Evolutionary conservation across 208 protist species (phyloP), one percentile per base, ranked within the genome.

Genomic region (Acanthamoeba divionensis): DNA sequence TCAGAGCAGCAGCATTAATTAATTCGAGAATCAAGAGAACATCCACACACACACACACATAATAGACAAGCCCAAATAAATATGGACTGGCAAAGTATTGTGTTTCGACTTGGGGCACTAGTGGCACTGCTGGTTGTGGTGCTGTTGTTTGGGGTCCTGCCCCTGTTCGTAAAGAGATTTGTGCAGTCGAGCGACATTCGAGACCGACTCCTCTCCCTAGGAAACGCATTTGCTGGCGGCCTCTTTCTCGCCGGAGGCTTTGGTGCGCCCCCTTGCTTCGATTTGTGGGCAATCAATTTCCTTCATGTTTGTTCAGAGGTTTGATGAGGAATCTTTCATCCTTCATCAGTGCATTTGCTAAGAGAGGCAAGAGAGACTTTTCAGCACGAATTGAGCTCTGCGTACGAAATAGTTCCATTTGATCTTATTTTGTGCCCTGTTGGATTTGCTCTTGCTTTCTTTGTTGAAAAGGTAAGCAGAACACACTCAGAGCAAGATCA

Each of bases 341-440:
- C 52, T 57, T 36, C n/a, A n/a, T 47, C 73, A 87, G 79, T 87
- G 1, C 79, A 87, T 87, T 69, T 87, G 79, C 55, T 87, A 38
- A 18, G 55, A n/a, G 79, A 87, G 79, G 79, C 79, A 18, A 44
- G 69, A 44, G 79, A 87, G 38, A 69, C 55, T 3, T 87, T 87
- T 52, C 29, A n/a, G 18, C 50, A 87, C 57, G 79, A 87, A 44
- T 44, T 87, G 31, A 38, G 55, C 50, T 0, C 18, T 5, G 50
- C 50, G 9, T 87, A 36, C 38, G 79, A 63, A n/a, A 50, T 69
- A 7, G 52, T n/a, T 60, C 79, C 79, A 2, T 87, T 87, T 13
- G 1, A 9, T 12, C 36, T 87, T 29, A 45, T 87, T n/a, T 44
- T 87, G 7, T 87, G 79, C 38, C 55, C 79, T 1, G 38, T 87